Evolutionary conservation across 192 early-diverging fungal genomes (phyloP).

Genomic region (Mortierella antarctica): DNA sequence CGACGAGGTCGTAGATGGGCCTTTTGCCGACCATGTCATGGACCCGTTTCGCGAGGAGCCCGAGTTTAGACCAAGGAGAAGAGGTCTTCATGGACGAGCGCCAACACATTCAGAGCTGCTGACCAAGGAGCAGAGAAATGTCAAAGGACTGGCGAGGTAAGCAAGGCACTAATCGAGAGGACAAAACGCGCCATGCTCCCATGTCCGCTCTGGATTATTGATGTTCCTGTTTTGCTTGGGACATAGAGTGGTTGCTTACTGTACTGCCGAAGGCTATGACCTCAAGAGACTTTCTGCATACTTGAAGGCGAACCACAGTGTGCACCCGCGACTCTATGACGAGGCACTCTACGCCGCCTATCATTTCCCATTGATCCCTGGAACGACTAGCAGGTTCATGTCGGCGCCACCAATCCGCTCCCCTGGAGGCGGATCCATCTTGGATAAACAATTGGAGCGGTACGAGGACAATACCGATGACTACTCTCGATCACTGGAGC

Average conservation of each 20-base stretch:
- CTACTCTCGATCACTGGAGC: slow-evolving; percentile 43
- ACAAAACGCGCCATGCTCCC: neutral
- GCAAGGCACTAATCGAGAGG: neutral
- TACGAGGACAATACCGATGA: slow-evolving; percentile 56
- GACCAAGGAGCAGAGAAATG: slow-evolving; percentile 63
- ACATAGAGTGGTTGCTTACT: slow-evolving; percentile 78
- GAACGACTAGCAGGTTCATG: slow-evolving; percentile 28
- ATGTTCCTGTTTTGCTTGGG: neutral
- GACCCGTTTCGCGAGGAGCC: slow-evolving; percentile 34
- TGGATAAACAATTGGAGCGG: slow-evolving; percentile 63
- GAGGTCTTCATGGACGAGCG: slow-evolving; percentile 47
- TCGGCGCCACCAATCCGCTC: slow-evolving; percentile 49
- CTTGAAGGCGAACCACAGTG: slow-evolving; percentile 60
- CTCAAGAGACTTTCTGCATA: slow-evolving; percentile 55
- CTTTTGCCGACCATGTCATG: slow-evolving; percentile 19
- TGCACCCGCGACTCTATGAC: slow-evolving; percentile 63
- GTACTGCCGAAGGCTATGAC: slow-evolving; percentile 75
- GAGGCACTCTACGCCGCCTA: slow-evolving; percentile 68
- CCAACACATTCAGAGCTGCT: slow-evolving; percentile 65
- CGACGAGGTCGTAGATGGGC: slow-evolving; percentile 10
- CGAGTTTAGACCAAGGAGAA: slow-evolving; percentile 22
- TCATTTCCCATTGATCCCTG: slow-evolving; percentile 64
- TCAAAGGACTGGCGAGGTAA: slow-evolving; percentile 57
- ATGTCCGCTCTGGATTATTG: neutral
- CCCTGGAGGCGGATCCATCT: slow-evolving; percentile 60